Evolutionary conservation across 192 early-diverging fungal genomes (phyloP), one percentile per base, ranked within the genome.

Genomic region (Nowakowskiella sp.): DNA sequence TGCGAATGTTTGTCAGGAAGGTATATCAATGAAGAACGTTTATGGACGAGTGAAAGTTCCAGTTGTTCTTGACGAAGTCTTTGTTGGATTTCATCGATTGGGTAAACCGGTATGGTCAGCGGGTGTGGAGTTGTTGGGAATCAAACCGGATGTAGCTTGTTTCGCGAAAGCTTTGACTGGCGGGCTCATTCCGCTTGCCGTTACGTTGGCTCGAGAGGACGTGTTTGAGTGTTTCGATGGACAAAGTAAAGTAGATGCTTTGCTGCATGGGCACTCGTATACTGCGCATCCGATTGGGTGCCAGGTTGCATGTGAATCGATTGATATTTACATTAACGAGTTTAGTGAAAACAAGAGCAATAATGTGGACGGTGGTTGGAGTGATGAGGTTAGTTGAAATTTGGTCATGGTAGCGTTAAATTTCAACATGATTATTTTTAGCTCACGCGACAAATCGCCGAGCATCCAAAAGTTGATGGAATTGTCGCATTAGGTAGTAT

Each of bases 221-320:
- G 73, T 91, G 22, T 89, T 80, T 61, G 67, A 80, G n/a, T 66
- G 59, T 31, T 88, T 91, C 55, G 54, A 70, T 44, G 78, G 73
- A 10, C 60, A 80, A 10, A 62, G 60, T 24, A 87, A 85, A 53
- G 58, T 81, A 1, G 82, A 88, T 26, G 81, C 82, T 24, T 58
- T 91, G 19, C 58, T 91, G 7, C 89, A 91, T 52, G 89, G 89
- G 1, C 89, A 89, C 60, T 83, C 80, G 8, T 91, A 86, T 57
- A 89, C 87, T 24, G 89, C 84, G 9, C 84, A 89, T 53, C 87
- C 89, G 2, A 77, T 88, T 53, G 89, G 85, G 7, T 89, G 86
- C 55, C 65, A 67, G 2, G 86, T 88, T 8, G 87, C 85, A 22
- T 67, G 70, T 4, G 68, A 63, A 1, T 64, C 75, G 19, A 60